Percentiles rank a stretch among this genome's conserved stretches.
Conservation (phyloP, 371 early-diverging fungal species). For the Syncephalis plumigaleata region DNA sequence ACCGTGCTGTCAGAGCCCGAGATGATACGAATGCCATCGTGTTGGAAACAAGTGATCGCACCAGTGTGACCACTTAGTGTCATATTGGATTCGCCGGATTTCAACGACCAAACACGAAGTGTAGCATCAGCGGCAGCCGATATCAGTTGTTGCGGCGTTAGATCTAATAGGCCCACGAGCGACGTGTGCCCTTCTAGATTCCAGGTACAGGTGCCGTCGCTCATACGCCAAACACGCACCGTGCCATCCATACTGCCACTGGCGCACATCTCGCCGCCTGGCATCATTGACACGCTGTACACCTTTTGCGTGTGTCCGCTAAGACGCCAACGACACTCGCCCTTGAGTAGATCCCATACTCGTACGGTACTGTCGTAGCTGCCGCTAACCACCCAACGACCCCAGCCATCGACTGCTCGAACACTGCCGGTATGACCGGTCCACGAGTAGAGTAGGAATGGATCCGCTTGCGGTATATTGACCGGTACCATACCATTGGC, state of each 20-base stretch:
- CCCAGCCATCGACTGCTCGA: constrained; percentile 82
- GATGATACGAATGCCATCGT: constrained; percentile 74
- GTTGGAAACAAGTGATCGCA: constrained; percentile 92
- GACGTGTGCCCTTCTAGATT: constrained; percentile 74
- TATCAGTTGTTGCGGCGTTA: constrained; percentile 64
- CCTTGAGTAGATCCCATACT: constrained; percentile 78
- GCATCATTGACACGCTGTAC: constrained; percentile 77
- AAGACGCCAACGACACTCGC: constrained; percentile 43
- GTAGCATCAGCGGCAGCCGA: constrained; percentile 94
- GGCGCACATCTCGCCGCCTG: constrained; percentile 67
- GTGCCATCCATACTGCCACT: constrained; percentile 94
- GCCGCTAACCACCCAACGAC: constrained; percentile 79
- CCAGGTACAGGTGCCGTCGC: constrained; percentile 59
- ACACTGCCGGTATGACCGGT: constrained; percentile 85
- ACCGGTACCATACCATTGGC: constrained; percentile 7
- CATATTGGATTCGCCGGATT: constrained; percentile 42
- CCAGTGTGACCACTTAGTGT: constrained; percentile 50
- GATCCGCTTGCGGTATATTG: constrained; percentile 16
- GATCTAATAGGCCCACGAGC: constrained; percentile 80
- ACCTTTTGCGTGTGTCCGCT: constrained; percentile 84
- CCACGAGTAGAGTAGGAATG: constrained; percentile 50
- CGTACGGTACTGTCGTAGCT: constrained; percentile 90
- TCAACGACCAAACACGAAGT: constrained; percentile 86
- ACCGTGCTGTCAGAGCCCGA: constrained; percentile 88
- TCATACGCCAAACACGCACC: constrained; percentile 91